Percentiles rank a stretch among this genome's conserved stretches.
Conservation (phyloP, 306 rosid species). For the Phaseolus lunatus region DNA sequence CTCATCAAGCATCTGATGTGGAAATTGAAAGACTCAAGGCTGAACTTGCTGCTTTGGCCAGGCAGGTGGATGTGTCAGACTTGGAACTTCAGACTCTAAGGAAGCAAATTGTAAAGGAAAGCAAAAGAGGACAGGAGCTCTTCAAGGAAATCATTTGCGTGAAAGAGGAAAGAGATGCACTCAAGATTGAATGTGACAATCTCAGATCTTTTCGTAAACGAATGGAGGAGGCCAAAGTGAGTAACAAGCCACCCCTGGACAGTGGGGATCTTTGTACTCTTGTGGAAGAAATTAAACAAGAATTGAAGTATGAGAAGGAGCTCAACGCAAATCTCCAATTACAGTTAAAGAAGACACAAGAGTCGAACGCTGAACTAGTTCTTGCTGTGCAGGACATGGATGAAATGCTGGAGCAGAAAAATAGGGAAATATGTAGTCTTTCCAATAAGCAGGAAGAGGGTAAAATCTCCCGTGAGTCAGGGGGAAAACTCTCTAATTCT, state of each 20-base stretch:
- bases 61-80: slow-evolving; percentile 81
- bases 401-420: slow-evolving; percentile 79
- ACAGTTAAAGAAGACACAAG: slow-evolving; percentile 85
- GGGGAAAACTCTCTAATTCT: slow-evolving; percentile 51
- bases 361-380: slow-evolving; percentile 80
- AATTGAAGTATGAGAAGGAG: slow-evolving; percentile 78
- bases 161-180: slow-evolving; percentile 83
- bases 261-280: slow-evolving; percentile 68
- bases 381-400: slow-evolving; percentile 85
- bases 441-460: slow-evolving; percentile 46
- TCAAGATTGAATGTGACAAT: slow-evolving; percentile 71
- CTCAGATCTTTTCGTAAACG: slow-evolving; percentile 64
- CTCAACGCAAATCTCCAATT: slow-evolving; percentile 76
- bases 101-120: slow-evolving; percentile 91
- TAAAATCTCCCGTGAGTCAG: slow-evolving; percentile 51
- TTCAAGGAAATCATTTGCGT: slow-evolving; percentile 71
- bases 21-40: slow-evolving; percentile 81
- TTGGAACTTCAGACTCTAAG: slow-evolving; percentile 93
- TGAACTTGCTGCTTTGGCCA: slow-evolving; percentile 69
- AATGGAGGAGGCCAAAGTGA: slow-evolving; percentile 60
- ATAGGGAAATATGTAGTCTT: slow-evolving; percentile 50
- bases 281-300: slow-evolving; percentile 84
- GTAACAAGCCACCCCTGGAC: slow-evolving; percentile 57
- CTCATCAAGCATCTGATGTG: slow-evolving; percentile 54
- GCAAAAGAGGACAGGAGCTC: slow-evolving; percentile 88